Evolutionary conservation across 345 rosid species (phyloP).

Genomic region (Populus davidiana): DNA sequence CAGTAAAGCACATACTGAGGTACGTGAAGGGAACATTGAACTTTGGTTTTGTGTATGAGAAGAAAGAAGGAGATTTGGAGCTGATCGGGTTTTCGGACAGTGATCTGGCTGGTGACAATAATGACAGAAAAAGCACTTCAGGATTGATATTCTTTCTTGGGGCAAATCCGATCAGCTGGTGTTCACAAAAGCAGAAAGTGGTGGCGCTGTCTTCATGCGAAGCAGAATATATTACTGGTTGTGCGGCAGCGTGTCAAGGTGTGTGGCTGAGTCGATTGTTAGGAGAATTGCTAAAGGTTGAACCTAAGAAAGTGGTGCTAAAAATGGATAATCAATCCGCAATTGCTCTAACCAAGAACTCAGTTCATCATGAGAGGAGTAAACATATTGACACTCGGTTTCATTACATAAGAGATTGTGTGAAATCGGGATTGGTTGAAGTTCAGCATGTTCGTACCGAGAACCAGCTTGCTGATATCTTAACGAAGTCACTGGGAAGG

Average conservation of each 20-base stretch:
- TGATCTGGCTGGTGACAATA: conserved; percentile 4
- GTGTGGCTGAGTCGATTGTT: conserved; percentile 14
- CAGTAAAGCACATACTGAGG: conserved; percentile 12
- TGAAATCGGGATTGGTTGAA: background rate
- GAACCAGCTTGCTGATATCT: no score
- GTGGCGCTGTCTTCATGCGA: conserved; percentile 19
- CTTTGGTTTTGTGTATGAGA: background rate
- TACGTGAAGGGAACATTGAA: background rate
- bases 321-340: conserved; percentile 13
- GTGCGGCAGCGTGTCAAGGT: conserved; percentile 12
- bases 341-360: conserved; percentile 7
- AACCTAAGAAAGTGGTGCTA: background rate
- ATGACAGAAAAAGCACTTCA: conserved; percentile 15
- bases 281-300: background rate
- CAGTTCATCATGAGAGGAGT: conserved; percentile 16
- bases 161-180: background rate
- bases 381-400: conserved; percentile 18
- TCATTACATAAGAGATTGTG: conserved; percentile 14
- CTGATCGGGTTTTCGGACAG: background rate
- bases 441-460: background rate
- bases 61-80: background rate
- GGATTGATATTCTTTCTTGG: conserved; percentile 13
- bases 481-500: no score
- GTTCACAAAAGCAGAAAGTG: conserved; percentile 15
- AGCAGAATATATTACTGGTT: conserved; percentile 14